phyloP scores from a whole-genome alignment of 1,284 basidiomycete species.

The Melanopsichium pennsylvanicum region DNA sequence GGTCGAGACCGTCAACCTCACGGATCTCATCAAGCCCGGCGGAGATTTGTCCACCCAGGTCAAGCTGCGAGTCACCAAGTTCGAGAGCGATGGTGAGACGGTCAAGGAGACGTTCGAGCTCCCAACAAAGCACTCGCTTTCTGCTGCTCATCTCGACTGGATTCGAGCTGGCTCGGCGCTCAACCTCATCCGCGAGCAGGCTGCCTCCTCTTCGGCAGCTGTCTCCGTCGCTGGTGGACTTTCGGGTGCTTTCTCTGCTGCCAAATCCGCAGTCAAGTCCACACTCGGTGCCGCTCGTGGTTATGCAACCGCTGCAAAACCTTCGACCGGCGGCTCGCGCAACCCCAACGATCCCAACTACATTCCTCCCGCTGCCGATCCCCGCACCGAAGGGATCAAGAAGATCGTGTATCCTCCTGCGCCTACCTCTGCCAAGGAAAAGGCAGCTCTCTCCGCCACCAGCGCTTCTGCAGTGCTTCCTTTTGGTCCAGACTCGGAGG shows the following conservation, averaged over 20 bases:
- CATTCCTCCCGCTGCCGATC: slow-evolving; percentile 46
- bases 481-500: slow-evolving; percentile 64
- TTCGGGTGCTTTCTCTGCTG: slow-evolving; percentile 31
- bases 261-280: slow-evolving; percentile 18
- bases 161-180: slow-evolving; percentile 64
- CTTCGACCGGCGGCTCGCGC: slow-evolving; percentile 24
- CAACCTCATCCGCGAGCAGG: slow-evolving; percentile 61
- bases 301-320: slow-evolving; percentile 51
- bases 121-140: slow-evolving; percentile 60
- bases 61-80: slow-evolving; percentile 61
- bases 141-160: slow-evolving; percentile 60
- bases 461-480: slow-evolving; percentile 36
- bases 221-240: slow-evolving; percentile 6
- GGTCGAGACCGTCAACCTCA: slow-evolving; percentile 62
- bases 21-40: slow-evolving; percentile 55
- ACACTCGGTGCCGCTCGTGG: slow-evolving; percentile 41
- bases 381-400: slow-evolving; percentile 55
- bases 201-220: slow-evolving; percentile 12
- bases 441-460: slow-evolving; percentile 21
- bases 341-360: slow-evolving; percentile 62
- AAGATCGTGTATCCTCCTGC: slow-evolving; percentile 57
- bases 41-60: slow-evolving; percentile 56
- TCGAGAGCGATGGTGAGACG: slow-evolving; percentile 49
- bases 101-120: slow-evolving; percentile 58
- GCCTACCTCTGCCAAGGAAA: slow-evolving; percentile 31